Percentiles rank a stretch among this genome's conserved stretches.
These are phyloP conservation scores for Angomonas deanei DNA, from an alignment of 208 protist species.

Conservation along the genomic window DNA sequence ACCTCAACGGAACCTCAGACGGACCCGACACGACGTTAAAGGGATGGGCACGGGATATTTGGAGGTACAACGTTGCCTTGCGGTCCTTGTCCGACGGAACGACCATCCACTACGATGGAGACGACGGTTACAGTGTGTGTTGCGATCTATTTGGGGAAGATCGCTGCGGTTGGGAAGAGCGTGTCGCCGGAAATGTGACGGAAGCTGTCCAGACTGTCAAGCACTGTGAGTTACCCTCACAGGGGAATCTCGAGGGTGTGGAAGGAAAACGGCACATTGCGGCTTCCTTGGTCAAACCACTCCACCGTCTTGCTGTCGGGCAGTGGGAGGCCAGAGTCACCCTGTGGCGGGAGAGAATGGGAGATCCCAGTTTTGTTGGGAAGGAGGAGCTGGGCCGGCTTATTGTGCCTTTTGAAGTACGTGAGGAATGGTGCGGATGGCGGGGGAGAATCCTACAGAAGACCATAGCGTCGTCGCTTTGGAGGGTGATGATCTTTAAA, in stretches of 20 bases:
- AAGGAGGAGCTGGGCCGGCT: slow-evolving; percentile 53
- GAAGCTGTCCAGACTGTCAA: not conserved
- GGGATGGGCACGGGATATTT: too few relatives aligned
- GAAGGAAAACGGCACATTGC: not conserved
- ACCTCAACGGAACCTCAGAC: too few relatives aligned
- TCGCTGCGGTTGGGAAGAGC: slow-evolving; percentile 27
- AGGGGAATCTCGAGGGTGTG: not conserved
- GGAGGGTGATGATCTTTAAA: too few relatives aligned
- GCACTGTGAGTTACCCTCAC: slow-evolving; percentile 11
- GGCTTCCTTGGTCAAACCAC: slow-evolving; percentile 35
- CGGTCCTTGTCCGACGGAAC: slow-evolving; percentile 19
- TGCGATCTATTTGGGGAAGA: slow-evolving; percentile 39
- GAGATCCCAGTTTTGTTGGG: slow-evolving; percentile 12
- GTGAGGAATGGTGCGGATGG: slow-evolving; percentile 4
- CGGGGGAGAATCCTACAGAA: too few relatives aligned
- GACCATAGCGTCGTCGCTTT: too few relatives aligned
- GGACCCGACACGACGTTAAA: too few relatives aligned
- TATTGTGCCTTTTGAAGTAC: slow-evolving; percentile 52
- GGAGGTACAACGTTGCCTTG: slow-evolving; percentile 43
- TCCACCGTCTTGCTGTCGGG: slow-evolving; percentile 42
- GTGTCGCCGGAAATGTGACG: slow-evolving; percentile 13
- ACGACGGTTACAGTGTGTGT: slow-evolving; percentile 76
- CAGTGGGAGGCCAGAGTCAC: slow-evolving; percentile 41
- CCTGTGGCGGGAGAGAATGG: not conserved
- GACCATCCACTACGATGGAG: slow-evolving; percentile 75